Conservation (phyloP, 2,329 filamentous ascomycete genomes). For the Trichoderma harzianum region DNA sequence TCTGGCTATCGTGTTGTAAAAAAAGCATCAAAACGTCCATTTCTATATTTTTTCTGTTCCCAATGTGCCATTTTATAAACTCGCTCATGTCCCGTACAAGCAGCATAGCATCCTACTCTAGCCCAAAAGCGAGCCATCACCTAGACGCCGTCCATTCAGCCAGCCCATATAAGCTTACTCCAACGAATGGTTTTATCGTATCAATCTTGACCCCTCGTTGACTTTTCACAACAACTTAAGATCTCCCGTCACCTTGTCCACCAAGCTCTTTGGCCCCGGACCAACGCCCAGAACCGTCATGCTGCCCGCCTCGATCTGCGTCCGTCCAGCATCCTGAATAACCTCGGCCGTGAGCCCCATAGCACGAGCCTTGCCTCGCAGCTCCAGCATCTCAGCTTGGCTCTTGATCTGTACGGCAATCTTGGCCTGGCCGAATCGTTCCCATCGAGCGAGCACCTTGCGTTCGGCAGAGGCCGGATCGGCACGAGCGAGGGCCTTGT, state of each 20-base stretch:
- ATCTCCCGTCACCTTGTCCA: slow-evolving; percentile 81
- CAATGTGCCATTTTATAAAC: not conserved
- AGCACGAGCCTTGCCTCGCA: slow-evolving; percentile 75
- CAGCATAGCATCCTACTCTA: not conserved
- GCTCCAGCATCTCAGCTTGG: slow-evolving; percentile 73
- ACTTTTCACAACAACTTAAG: slow-evolving; percentile 70
- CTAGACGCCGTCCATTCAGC: slow-evolving; percentile 8
- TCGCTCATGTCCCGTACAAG: not conserved
- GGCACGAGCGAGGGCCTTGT: slow-evolving; percentile 72
- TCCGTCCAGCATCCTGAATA: slow-evolving; percentile 92
- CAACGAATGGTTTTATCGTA: not conserved
- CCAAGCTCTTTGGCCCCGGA: slow-evolving; percentile 76
- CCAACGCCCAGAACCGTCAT: slow-evolving; percentile 85
- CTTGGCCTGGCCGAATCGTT: slow-evolving; percentile 83
- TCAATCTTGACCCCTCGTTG: not conserved
- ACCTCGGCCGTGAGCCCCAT: slow-evolving; percentile 84
- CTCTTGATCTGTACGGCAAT: slow-evolving; percentile 86
- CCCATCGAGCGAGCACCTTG: slow-evolving; percentile 76
- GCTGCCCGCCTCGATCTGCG: slow-evolving; percentile 92
- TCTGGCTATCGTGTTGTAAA: not conserved
- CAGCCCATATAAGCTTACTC: not conserved
- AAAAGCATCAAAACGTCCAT: not conserved
- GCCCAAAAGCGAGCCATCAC: not conserved
- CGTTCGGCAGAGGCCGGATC: slow-evolving; percentile 53
- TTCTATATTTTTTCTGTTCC: slow-evolving; percentile 5